phyloP scores from a whole-genome alignment of 2,329 filamentous ascomycete species.

The Dissoconium aciculare region DNA sequence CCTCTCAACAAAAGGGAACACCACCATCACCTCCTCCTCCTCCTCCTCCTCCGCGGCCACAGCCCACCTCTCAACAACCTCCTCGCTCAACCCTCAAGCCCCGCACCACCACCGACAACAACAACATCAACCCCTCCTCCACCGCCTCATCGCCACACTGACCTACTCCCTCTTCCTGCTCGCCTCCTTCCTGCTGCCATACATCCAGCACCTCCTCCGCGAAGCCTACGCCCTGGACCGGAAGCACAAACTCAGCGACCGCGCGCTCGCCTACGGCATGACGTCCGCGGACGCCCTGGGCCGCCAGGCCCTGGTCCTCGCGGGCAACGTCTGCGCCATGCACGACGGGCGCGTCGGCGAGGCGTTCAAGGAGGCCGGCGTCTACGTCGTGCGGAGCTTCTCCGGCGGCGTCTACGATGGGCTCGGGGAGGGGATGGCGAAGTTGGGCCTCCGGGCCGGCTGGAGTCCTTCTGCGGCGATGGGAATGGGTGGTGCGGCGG shows the following conservation, averaged over 20 bases:
- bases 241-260: slow-evolving; percentile 49
- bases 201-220: slow-evolving; percentile 40
- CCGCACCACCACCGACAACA: not conserved
- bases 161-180: slow-evolving; percentile 35
- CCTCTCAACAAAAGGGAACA: slow-evolving; percentile 2
- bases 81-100: slow-evolving; percentile 10
- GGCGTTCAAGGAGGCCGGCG: slow-evolving; percentile 38
- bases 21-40: slow-evolving; percentile 10
- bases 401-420: slow-evolving; percentile 54
- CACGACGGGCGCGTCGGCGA: slow-evolving; percentile 51
- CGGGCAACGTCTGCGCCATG: slow-evolving; percentile 42
- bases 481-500: not conserved
- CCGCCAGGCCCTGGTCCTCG: slow-evolving; percentile 37
- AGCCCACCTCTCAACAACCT: not conserved
- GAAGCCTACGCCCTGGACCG: slow-evolving; percentile 48
- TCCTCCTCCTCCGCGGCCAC: slow-evolving; percentile 3
- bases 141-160: slow-evolving; percentile 11
- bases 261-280: slow-evolving; percentile 38
- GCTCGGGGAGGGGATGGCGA: slow-evolving; percentile 37
- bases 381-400: slow-evolving; percentile 50
- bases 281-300: slow-evolving; percentile 40
- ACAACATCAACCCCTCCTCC: slow-evolving; percentile 11
- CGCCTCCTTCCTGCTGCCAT: slow-evolving; percentile 46
- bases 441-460: slow-evolving; percentile 25
- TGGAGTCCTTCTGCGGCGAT: not conserved